phyloP scores from a whole-genome alignment of 208 protist genomes.

The Herpetomonas tarakana region DNA sequence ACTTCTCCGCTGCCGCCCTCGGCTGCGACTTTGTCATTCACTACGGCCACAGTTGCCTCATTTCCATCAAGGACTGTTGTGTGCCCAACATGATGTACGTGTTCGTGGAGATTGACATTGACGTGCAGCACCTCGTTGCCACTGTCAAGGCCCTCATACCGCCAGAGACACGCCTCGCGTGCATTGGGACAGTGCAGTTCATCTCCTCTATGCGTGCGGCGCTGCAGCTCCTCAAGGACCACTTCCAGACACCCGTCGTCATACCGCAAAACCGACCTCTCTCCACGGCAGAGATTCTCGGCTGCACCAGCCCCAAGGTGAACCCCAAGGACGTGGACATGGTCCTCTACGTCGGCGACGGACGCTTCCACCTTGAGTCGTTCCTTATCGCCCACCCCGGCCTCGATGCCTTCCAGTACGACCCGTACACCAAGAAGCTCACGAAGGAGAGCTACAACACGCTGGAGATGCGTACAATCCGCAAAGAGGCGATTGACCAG shows the following conservation, averaged over 20 bases:
- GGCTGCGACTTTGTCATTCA: constrained; percentile 98
- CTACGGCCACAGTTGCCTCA: constrained; percentile 98
- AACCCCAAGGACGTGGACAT: constrained; percentile 55
- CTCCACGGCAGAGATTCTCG: constrained; percentile 97
- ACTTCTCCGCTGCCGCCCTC: constrained; percentile 94
- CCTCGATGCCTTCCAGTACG: constrained; percentile 92
- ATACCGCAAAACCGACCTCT: constrained; percentile 96
- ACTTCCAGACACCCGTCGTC: constrained; percentile 79
- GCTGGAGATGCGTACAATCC: constrained; percentile 87
- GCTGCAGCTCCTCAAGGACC: constrained; percentile 63
- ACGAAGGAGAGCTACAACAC: constrained; percentile 94
- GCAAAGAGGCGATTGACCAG: constrained; percentile 74
- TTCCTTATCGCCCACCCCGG: constrained; percentile 98
- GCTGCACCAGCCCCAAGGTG: constrained; percentile 97
- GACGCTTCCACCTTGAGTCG: constrained; percentile 98
- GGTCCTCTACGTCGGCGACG: constrained; percentile 97
- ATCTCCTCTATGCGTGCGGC: constrained; percentile 92
- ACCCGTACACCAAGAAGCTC: constrained; percentile 96
- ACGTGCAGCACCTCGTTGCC: constrained; percentile 96
- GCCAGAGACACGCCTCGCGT: constrained; percentile 62
- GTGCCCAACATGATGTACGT: constrained; percentile 97
- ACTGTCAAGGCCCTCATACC: constrained; percentile 92
- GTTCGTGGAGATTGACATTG: constrained; percentile 99
- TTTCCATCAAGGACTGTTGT: constrained; percentile 90
- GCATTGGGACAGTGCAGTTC: constrained; percentile 98